Percentiles rank a stretch among this genome's conserved stretches.
phyloP scores from a whole-genome alignment of 805 yeast genomes.

The Candida railenensis region DNA sequence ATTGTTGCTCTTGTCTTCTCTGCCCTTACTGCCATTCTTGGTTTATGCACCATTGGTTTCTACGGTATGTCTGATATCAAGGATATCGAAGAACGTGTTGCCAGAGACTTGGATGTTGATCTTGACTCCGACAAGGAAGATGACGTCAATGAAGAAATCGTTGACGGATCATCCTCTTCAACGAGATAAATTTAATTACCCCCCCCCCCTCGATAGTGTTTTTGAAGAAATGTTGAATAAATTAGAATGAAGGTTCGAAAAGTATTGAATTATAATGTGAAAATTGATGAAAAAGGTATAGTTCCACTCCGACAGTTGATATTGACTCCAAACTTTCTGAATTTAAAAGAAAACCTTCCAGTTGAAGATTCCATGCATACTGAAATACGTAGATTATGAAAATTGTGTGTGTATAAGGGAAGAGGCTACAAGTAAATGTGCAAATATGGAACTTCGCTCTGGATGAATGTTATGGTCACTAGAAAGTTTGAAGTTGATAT shows the following conservation, averaged over 20 bases:
- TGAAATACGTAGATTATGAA: neutral
- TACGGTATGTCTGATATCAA: slow-evolving; percentile 87
- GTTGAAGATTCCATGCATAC: neutral
- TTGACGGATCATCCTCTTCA: slow-evolving; percentile 7
- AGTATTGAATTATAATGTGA: neutral
- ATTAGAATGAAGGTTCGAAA: neutral
- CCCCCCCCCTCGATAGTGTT: slow-evolving; percentile 4
- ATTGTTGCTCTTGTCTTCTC: slow-evolving; percentile 92
- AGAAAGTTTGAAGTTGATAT: too few relatives aligned
- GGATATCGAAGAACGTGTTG: slow-evolving; percentile 62
- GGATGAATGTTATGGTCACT: neutral
- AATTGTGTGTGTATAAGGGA: slow-evolving; percentile 2
- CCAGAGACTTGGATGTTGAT: slow-evolving; percentile 52
- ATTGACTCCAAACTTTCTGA: too few relatives aligned
- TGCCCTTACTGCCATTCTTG: slow-evolving; percentile 79
- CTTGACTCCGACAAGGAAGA: slow-evolving; percentile 31
- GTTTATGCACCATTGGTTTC: slow-evolving; percentile 70
- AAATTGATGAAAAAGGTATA: too few relatives aligned
- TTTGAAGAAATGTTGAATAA: neutral
- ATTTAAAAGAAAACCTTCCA: neutral
- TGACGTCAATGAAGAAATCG: slow-evolving; percentile 13
- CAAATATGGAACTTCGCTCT: neutral
- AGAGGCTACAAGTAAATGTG: neutral
- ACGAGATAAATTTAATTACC: neutral
- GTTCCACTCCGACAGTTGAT: too few relatives aligned